Conservation (phyloP, 148 eudicot genomes). For the Persicaria tinctoria region DNA sequence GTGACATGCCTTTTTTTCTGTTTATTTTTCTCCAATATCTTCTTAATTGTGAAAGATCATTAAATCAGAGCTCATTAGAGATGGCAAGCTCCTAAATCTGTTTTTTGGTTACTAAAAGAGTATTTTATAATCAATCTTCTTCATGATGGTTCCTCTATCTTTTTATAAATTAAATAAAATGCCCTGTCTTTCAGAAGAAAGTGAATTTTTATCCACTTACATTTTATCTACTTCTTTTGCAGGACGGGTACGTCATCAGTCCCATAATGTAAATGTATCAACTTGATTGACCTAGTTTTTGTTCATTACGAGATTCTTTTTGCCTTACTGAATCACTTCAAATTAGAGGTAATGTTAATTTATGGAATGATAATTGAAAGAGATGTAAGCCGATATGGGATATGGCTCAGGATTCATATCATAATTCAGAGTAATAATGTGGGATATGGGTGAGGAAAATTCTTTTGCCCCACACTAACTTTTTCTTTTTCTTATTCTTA, state of each 20-base stretch:
- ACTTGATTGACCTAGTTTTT: constrained; percentile 6
- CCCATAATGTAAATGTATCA: constrained; percentile 8
- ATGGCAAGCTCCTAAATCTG: neutral
- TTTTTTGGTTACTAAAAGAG: neutral
- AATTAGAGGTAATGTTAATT: neutral
- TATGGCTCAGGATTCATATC: neutral
- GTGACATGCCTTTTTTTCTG: neutral
- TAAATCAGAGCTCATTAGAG: neutral
- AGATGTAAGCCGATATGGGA: neutral
- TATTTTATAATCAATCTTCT: neutral
- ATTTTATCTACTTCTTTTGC: constrained; percentile 33
- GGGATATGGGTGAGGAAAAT: constrained; percentile 1
- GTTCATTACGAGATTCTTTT: neutral
- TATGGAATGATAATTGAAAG: neutral
- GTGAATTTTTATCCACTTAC: neutral
- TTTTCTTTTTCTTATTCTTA: neutral
- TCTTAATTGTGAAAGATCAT: neutral
- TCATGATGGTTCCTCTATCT: neutral
- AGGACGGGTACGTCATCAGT: constrained; percentile 91
- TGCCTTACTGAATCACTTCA: neutral
- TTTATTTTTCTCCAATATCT: neutral
- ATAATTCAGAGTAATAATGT: neutral
- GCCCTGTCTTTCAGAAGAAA: neutral
- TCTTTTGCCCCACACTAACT: neutral
- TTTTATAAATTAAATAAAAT: neutral